Evolutionary conservation across 2,329 filamentous ascomycete species (phyloP), one percentile per base, ranked within the genome.

Genomic region (Trichophyton verrucosum): DNA sequence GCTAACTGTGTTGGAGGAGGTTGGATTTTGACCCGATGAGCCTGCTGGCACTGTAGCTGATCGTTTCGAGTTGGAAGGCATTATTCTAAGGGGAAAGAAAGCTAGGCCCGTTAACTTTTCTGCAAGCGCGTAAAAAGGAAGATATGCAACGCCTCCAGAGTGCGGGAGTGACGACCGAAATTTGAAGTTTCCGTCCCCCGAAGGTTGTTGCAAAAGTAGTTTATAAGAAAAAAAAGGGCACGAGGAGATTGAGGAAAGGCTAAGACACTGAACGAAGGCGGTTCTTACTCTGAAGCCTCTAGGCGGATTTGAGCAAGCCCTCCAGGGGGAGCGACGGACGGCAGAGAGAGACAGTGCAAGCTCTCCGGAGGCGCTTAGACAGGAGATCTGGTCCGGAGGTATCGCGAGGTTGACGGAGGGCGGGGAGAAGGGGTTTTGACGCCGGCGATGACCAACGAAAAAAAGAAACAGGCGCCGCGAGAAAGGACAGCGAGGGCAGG

Each of bases 61-160:
- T n/a, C 64, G 64, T 61, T 65, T 66, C 20, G 62, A 60, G 55
- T 66, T 64, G 47, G 64, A 65, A 47, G 64, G 64, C 64, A 66
- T 66, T 38, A 27, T 60, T 36, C 51, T 33, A 55, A 38, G 33
- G 33, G 3, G 33, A 38, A 38, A 38, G 33, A 13, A n/a, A 55
- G 40, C 30, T 51, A 30, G 51, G n/a, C 27, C 15, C n/a, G 40
- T 44, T 55, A 33, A 36, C 13, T 20, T 17, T 55, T 13, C 27
- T 55, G 51, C 15, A 55, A 36, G 51, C 51, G 51, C 51, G 51
- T 36, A 36, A 17, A 53, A 53, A 15, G 27, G 9, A 51, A 24
- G 15, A 51, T 5, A 44, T 4, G 40, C 22, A 27, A 51, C 20
- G 46, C 46, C 46, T 44, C n/a, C 4, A 51, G 9, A 13, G 17